phyloP scores from a whole-genome alignment of 2,329 filamentous ascomycete genomes.

The Trichoderma lentiforme region DNA sequence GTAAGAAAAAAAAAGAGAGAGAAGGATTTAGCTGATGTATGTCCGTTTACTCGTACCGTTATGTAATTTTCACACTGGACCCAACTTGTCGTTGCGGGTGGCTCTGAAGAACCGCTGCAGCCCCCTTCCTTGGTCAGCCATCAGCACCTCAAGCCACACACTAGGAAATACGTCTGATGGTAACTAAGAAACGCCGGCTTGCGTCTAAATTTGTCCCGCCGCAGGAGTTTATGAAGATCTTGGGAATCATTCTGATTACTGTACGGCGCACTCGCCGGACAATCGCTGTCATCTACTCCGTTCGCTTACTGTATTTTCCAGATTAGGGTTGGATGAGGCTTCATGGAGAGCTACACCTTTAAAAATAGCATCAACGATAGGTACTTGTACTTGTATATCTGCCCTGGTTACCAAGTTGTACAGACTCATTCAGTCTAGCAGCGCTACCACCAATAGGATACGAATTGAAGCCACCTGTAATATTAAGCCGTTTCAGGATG shows the following conservation, averaged over 20 bases:
- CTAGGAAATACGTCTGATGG: not conserved
- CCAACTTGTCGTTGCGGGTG: not conserved
- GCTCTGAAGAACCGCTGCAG: not conserved
- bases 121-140: not conserved
- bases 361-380: not conserved
- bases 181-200: not conserved
- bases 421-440: not conserved
- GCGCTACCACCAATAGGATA: not conserved
- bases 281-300: not conserved
- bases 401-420: not conserved
- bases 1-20: not conserved
- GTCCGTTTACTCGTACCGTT: not conserved
- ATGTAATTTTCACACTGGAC: not conserved
- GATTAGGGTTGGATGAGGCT: not conserved
- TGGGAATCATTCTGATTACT: not conserved
- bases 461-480: not conserved
- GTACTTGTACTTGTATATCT: not conserved
- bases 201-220: not conserved
- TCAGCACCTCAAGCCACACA: not conserved
- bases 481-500: not conserved
- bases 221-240: not conserved
- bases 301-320: not conserved
- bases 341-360: not conserved
- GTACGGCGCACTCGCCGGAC: not conserved
- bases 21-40: not conserved